phyloP scores from a whole-genome alignment of 2,329 filamentous ascomycete species.

The Fusarium proliferatum region DNA sequence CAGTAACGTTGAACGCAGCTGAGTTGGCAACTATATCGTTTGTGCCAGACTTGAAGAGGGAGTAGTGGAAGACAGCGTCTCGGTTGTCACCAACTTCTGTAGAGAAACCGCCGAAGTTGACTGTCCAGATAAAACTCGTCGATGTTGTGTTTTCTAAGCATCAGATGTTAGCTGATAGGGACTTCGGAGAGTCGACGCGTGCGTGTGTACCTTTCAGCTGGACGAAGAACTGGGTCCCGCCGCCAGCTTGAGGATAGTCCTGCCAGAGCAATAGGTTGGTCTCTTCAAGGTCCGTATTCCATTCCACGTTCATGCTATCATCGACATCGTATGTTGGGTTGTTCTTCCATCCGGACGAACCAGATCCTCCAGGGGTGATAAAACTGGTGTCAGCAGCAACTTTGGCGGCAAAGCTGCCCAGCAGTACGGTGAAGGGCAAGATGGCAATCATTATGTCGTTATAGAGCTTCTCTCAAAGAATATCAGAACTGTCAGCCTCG shows the following conservation, averaged over 20 bases:
- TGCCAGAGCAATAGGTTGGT: slow-evolving; percentile 41
- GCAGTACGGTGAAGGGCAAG: slow-evolving; percentile 12
- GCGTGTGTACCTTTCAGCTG: slow-evolving; percentile 1
- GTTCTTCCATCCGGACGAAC: slow-evolving; percentile 34
- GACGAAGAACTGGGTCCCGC: slow-evolving; percentile 11
- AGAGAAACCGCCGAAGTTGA: slow-evolving; percentile 26
- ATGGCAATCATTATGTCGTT: slow-evolving; percentile 10
- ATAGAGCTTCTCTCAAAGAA: background rate
- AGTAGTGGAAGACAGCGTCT: slow-evolving; percentile 36
- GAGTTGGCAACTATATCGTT: slow-evolving; percentile 22
- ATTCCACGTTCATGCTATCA: slow-evolving; percentile 41
- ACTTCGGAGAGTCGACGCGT: too few relatives aligned
- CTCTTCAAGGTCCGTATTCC: slow-evolving; percentile 31
- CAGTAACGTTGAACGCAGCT: slow-evolving; percentile 39
- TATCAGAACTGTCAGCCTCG: background rate
- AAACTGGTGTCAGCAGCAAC: slow-evolving; percentile 18
- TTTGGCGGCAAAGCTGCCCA: slow-evolving; percentile 9
- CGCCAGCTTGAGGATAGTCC: slow-evolving; percentile 30
- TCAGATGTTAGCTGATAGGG: background rate
- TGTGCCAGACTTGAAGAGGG: slow-evolving; percentile 21
- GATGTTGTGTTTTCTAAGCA: slow-evolving; percentile 34
- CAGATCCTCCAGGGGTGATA: slow-evolving; percentile 30
- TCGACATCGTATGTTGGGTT: slow-evolving; percentile 39
- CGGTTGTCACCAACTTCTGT: slow-evolving; percentile 10
- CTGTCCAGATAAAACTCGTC: slow-evolving; percentile 37